Evolutionary conservation across 2,329 filamentous ascomycete genomes (phyloP).

Genomic region (Sporothrix schenckii): DNA sequence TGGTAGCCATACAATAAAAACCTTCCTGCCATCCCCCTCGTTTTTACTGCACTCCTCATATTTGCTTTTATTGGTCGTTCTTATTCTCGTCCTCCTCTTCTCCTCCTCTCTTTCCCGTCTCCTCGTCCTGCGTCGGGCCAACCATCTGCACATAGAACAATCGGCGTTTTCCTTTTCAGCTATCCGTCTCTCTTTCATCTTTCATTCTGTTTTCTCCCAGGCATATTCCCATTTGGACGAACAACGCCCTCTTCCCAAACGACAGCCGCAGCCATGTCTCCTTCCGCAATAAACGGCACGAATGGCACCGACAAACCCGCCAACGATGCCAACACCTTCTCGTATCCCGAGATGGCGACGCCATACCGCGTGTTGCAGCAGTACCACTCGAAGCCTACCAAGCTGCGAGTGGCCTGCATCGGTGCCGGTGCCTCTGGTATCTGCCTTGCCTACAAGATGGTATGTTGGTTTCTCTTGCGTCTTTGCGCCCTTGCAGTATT

Average conservation of each 20-base stretch:
- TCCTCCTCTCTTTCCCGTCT: background rate
- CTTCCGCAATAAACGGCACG: conserved; percentile 23
- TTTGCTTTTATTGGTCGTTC: background rate
- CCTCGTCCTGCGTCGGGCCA: conserved; percentile 1
- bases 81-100: background rate
- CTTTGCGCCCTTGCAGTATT: background rate
- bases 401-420: conserved; percentile 44
- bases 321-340: conserved; percentile 35
- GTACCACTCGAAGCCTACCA: conserved; percentile 45
- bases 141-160: conserved; percentile 5
- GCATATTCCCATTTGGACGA: background rate
- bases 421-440: conserved; percentile 54
- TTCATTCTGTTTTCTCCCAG: too few relatives aligned
- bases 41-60: conserved; percentile 4
- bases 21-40: background rate
- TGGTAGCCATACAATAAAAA: conserved; percentile 22
- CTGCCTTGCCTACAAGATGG: conserved; percentile 52
- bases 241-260: background rate
- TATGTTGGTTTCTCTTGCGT: background rate
- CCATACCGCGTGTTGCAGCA: conserved; percentile 42
- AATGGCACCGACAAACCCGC: conserved; percentile 24
- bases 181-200: background rate
- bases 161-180: conserved; percentile 1
- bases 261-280: conserved; percentile 9
- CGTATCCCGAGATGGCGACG: conserved; percentile 39